Conservation (phyloP, 768 basidiomycete species). For the Tylopilus sp. region DNA sequence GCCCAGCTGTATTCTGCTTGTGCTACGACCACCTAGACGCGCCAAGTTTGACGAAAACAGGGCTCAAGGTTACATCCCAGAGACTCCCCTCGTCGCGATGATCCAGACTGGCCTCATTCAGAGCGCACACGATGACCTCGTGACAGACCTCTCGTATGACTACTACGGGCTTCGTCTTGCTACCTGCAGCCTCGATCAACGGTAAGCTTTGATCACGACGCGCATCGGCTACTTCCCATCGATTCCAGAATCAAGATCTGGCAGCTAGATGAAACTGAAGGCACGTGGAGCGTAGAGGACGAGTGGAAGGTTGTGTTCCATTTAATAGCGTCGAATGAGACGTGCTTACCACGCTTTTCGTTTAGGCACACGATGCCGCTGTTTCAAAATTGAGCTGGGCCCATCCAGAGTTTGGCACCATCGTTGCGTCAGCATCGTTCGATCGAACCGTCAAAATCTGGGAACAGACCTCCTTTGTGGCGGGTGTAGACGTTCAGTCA, state of each 20-base stretch:
- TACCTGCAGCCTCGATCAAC: slow-evolving; percentile 79
- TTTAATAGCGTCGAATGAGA: background rate
- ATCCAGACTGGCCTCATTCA: slow-evolving; percentile 79
- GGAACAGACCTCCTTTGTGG: slow-evolving; percentile 56
- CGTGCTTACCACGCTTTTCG: background rate
- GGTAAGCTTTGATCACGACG: slow-evolving; percentile 40
- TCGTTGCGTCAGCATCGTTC: slow-evolving; percentile 84
- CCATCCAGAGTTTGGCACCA: slow-evolving; percentile 86
- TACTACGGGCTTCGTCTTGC: slow-evolving; percentile 84
- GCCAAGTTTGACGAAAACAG: background rate
- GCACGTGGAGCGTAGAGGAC: slow-evolving; percentile 74
- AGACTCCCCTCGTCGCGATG: slow-evolving; percentile 37
- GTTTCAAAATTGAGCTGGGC: slow-evolving; percentile 85
- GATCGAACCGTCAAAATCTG: slow-evolving; percentile 93
- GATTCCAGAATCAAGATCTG: slow-evolving; percentile 73
- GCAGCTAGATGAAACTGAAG: slow-evolving; percentile 68
- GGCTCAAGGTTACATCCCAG: background rate
- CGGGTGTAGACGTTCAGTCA: slow-evolving; percentile 25
- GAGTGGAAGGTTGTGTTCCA: slow-evolving; percentile 81
- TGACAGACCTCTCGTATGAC: slow-evolving; percentile 86
- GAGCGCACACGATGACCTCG: slow-evolving; percentile 74
- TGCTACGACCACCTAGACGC: background rate
- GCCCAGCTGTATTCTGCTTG: background rate
- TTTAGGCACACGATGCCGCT: slow-evolving; percentile 91
- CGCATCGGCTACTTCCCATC: slow-evolving; percentile 10